phyloP scores from a whole-genome alignment of 192 early-diverging fungal genomes.

The Backusella parvicylindrica region DNA sequence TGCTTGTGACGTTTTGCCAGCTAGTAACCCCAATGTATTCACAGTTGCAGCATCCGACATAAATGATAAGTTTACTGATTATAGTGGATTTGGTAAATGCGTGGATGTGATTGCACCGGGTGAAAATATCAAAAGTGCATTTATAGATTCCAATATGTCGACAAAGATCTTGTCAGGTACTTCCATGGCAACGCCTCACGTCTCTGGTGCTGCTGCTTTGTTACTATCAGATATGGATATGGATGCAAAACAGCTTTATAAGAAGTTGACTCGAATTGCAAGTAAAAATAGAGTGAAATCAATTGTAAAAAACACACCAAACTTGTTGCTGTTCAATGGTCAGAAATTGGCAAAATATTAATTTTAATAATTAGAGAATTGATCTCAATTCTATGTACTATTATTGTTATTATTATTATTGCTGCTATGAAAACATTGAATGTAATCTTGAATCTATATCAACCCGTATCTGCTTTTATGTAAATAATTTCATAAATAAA shows the following conservation, averaged over 20 bases:
- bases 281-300: slow-evolving; percentile 53
- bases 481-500: no score
- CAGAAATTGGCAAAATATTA: background rate
- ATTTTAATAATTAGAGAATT: background rate
- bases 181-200: slow-evolving; percentile 93
- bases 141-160: slow-evolving; percentile 69
- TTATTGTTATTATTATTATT: background rate
- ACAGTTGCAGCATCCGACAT: slow-evolving; percentile 83
- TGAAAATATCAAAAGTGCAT: slow-evolving; percentile 78
- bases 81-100: slow-evolving; percentile 88
- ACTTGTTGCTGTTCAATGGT: slow-evolving; percentile 2
- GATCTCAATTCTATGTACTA: background rate
- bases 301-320: background rate
- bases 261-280: slow-evolving; percentile 42
- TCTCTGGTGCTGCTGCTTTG: slow-evolving; percentile 81
- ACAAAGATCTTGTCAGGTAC: slow-evolving; percentile 89
- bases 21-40: slow-evolving; percentile 57
- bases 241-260: slow-evolving; percentile 41
- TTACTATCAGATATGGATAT: slow-evolving; percentile 28
- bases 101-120: slow-evolving; percentile 89
- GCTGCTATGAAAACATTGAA: no score
- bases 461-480: no score
- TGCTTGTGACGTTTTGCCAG: slow-evolving; percentile 64
- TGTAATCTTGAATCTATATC: no score
- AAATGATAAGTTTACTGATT: slow-evolving; percentile 69